Base-by-base conservation (phyloP, 1,284 basidiomycete genomes). In the Entoloma clypeatum region DNA sequence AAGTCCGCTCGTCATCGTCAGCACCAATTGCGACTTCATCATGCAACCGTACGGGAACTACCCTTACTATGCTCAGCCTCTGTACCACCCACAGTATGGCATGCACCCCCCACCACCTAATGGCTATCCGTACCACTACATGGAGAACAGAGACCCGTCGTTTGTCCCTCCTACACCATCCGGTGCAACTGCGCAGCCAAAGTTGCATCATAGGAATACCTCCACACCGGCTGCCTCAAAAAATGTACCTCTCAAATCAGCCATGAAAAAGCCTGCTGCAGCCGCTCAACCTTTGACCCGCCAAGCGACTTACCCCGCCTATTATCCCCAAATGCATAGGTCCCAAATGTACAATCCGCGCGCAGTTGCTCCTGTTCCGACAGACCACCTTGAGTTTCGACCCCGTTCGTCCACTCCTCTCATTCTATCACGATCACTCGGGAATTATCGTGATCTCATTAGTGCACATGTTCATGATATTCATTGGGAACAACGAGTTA, bases 401-500 rank as follows among this genome's bases (percentile, higher is more conserved):
- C 54, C 54, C 14, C 51, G 54, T 54, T 50, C 36, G 52, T 53
- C 28, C 29, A 25, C 22, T 48, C 42, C 22, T 19, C 17, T 21
- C 19, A 26, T 42, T 33, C 11, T 26, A 34, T 33, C 34, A 19
- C 36, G 24, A 32, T 39, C 37, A 17, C n/a, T 8, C 30, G n/a
- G 25, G 27, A 45, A 28, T 44, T 36, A 16, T 34, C 30, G 13
- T 48, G 41, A 42, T 52, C 40, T 46, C 11, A 36, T 25, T 29
- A 79, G 78, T 71, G 42, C 75, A 79, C 49, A 68, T 79, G 66
- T 75, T 79, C 50, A 62, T 80, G 39, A 71, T 75, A 19, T 75
- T 80, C 48, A 67, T 69, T 47, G 69, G 67, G 24, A 68, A 65
- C 41, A 70, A 69, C 47, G 71, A 73, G 55, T 51, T 75, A 19